Percentiles rank a stretch among this genome's conserved stretches.
Conservation (phyloP, 2,329 filamentous ascomycete genomes). For the Teratosphaeria destructans region DNA sequence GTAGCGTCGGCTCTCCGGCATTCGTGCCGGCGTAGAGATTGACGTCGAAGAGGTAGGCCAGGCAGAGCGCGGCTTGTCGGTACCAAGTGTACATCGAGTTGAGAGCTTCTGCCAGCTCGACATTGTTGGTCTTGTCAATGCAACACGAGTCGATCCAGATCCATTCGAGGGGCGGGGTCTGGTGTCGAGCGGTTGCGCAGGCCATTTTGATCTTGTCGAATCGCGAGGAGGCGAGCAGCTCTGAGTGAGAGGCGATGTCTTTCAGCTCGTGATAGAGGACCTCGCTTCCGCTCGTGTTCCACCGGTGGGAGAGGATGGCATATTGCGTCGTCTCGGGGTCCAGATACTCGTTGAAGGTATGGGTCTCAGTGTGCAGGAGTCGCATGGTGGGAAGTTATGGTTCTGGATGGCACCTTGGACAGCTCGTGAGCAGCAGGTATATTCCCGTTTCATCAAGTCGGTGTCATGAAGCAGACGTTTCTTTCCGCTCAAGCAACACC, state of each 20-base stretch:
- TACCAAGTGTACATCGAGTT: conserved; percentile 24
- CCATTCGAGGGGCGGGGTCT: background rate
- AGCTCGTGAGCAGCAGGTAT: background rate
- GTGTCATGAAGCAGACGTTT: background rate
- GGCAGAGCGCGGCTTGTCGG: conserved; percentile 21
- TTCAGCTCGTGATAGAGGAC: background rate
- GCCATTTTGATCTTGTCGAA: background rate
- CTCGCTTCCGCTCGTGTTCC: background rate
- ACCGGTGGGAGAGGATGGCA: background rate
- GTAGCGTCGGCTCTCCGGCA: background rate
- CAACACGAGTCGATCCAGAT: background rate
- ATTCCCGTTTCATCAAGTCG: background rate
- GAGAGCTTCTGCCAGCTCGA: conserved; percentile 11
- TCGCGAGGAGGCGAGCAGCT: background rate
- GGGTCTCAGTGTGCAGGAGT: background rate
- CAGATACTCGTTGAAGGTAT: background rate
- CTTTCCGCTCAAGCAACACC: background rate
- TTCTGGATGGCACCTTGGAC: background rate
- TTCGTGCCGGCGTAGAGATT: background rate
- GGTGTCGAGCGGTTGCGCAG: background rate
- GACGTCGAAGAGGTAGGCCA: conserved; percentile 24
- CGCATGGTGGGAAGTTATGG: background rate
- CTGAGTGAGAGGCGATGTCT: background rate
- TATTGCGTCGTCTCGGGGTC: background rate
- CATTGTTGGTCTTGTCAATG: conserved; percentile 9